Percentiles rank a stretch among this genome's conserved stretches.
phyloP scores from a whole-genome alignment of 2,329 filamentous ascomycete genomes.

The Fusarium zealandicum region DNA sequence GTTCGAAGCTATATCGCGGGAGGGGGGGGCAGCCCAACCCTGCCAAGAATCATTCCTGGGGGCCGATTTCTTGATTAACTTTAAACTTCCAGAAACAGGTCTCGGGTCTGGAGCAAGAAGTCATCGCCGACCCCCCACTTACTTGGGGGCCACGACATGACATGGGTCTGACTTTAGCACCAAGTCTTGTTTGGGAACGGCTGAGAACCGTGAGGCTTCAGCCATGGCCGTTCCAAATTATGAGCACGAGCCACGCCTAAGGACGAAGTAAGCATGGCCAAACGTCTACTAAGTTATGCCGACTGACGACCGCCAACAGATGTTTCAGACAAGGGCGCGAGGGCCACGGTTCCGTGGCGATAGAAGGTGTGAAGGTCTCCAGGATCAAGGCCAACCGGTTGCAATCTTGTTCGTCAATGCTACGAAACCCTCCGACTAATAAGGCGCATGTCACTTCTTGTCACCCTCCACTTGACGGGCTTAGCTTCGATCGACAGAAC shows the following conservation, averaged over 20 bases:
- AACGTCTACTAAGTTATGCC: background rate
- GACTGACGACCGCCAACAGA: slow-evolving; percentile 18
- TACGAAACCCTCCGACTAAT: slow-evolving; percentile 20
- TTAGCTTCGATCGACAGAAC: slow-evolving; percentile 19
- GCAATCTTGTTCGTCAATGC: slow-evolving; percentile 12
- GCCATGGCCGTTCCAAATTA: slow-evolving; percentile 5
- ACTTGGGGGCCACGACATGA: background rate
- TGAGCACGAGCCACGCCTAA: no score
- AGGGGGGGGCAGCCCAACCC: slow-evolving; percentile 1
- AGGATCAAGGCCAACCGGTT: slow-evolving; percentile 19
- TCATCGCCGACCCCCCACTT: slow-evolving; percentile 26
- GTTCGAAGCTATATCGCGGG: background rate
- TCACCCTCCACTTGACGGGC: slow-evolving; percentile 7
- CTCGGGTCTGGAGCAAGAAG: slow-evolving; percentile 2
- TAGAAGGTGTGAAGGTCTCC: slow-evolving; percentile 7
- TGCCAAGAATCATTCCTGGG: background rate
- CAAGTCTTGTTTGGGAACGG: slow-evolving; percentile 12
- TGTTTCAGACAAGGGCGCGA: slow-evolving; percentile 22
- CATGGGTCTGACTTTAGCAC: slow-evolving; percentile 4
- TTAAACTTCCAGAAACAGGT: slow-evolving; percentile 1
- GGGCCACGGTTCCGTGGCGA: slow-evolving; percentile 21
- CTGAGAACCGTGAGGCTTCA: slow-evolving; percentile 16
- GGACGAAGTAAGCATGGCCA: slow-evolving; percentile 4
- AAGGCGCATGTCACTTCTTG: background rate
- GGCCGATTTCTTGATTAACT: slow-evolving; percentile 1